Conservation (phyloP, 2,329 filamentous ascomycete species). For the Cladophialophora carrionii region DNA sequence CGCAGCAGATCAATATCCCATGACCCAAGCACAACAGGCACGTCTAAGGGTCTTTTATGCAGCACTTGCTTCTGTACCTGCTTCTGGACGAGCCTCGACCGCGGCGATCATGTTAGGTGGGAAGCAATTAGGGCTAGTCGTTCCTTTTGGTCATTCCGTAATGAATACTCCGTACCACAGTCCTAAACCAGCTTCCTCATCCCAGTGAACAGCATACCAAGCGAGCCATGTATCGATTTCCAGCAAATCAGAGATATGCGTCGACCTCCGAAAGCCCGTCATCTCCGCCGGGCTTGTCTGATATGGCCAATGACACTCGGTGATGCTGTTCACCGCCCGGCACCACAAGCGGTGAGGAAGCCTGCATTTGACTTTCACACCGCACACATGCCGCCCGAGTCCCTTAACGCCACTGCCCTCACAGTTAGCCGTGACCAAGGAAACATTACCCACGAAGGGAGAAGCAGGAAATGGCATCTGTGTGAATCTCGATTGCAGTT, state of each 20-base stretch:
- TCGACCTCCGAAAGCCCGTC: neutral
- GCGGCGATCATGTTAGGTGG: neutral
- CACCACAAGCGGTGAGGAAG: neutral
- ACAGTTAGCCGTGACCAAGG: neutral
- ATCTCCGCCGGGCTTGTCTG: neutral
- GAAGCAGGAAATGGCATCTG: neutral
- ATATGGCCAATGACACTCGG: neutral
- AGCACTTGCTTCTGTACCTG: constrained; percentile 1
- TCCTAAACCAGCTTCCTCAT: neutral
- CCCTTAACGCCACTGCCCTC: neutral
- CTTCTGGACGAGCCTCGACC: neutral
- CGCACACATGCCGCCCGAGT: neutral
- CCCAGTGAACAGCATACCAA: neutral
- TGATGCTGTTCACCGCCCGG: neutral
- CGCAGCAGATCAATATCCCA: neutral
- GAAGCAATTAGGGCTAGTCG: neutral
- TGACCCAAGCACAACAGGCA: neutral
- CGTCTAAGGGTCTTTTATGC: neutral
- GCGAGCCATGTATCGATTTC: neutral
- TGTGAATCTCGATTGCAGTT: neutral
- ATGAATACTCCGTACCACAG: neutral
- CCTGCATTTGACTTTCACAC: neutral
- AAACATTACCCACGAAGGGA: neutral
- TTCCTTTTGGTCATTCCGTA: neutral
- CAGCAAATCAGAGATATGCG: neutral